Evolutionary conservation across 345 rosid species (phyloP), one percentile per base, ranked within the genome.

Genomic region (Stellera chamaejasme): DNA sequence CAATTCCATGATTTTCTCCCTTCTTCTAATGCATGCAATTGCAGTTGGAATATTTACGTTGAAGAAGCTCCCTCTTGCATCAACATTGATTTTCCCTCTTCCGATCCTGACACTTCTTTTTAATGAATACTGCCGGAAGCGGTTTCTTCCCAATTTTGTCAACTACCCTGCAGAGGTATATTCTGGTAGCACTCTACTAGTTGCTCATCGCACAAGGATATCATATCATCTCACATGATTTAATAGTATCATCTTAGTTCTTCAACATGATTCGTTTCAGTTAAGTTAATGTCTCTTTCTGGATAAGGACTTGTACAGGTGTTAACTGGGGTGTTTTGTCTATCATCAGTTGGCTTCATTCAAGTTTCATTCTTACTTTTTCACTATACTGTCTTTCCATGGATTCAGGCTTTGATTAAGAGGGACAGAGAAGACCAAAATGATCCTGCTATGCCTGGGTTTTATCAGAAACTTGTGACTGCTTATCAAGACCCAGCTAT

Each of bases 111-210:
- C 98, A 2, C 91, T 92, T 64, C 93, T 92, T 48, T 92, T 92
- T 56, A 92, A 92, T 19, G 97, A 84, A 78, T 92, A 88, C 77
- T 92, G 98, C 74, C 85, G 96, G 58, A 92, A 86, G 74, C 84
- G 98, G 63, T 92, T 92, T 83, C 77, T 79, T 52, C 98, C 98
- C 57, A 75, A 75, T 59, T 92, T 88, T 59, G 62, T 64, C 23
- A 74, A 87, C 48, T 82, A 86, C 79, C 69, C 98, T 49, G 91
- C 98, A 13, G 98, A 88, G 95, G 98, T 88, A 77, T 10, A 12
- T 50, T 19, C 15, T 8, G 52, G 1, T 60, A 11, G 53, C 58
- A 48, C 26, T 8, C 52, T 44, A 43, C 23, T 53, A 9, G 27
- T 1, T 8, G 13, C 53, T 45, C 10, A 6, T 7, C 11, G 39